Evolutionary conservation across 78 protist genomes (phyloP).

Genomic region (Protostelium mycophagum): DNA sequence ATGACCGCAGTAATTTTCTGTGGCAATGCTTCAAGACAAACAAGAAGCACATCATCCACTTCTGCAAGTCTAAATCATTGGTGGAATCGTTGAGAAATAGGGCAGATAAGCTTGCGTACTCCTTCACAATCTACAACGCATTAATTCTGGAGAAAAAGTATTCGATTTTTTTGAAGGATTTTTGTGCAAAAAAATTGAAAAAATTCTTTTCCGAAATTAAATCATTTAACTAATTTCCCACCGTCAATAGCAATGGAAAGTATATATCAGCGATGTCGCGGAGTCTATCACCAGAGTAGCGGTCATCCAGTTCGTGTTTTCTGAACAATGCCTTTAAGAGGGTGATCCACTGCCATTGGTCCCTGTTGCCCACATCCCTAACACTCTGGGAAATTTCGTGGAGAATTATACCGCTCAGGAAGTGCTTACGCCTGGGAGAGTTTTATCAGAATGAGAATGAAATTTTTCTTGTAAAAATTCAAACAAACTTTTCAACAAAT

Average conservation of each 20-base stretch:
- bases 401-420: not conserved
- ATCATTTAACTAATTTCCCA: too few species aligned
- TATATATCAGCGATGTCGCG: not conserved
- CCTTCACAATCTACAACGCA: not conserved
- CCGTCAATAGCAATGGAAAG: not conserved
- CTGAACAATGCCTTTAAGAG: not conserved
- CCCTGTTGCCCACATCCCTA: not conserved
- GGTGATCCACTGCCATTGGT: not conserved
- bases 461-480: not conserved
- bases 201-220: too few species aligned
- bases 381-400: not conserved
- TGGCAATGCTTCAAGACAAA: not conserved
- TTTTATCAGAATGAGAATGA: too few species aligned
- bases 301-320: not conserved
- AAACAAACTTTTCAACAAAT: too few species aligned
- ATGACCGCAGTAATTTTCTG: not conserved
- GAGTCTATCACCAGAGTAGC: not conserved
- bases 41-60: not conserved
- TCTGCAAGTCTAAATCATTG: not conserved
- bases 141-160: not conserved
- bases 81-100: not conserved
- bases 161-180: too few species aligned
- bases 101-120: too few species aligned
- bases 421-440: too few species aligned
- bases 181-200: too few species aligned